These are phyloP conservation scores for Pichia nakasei DNA, from an alignment of 805 yeast species.

Conservation along the genomic window DNA sequence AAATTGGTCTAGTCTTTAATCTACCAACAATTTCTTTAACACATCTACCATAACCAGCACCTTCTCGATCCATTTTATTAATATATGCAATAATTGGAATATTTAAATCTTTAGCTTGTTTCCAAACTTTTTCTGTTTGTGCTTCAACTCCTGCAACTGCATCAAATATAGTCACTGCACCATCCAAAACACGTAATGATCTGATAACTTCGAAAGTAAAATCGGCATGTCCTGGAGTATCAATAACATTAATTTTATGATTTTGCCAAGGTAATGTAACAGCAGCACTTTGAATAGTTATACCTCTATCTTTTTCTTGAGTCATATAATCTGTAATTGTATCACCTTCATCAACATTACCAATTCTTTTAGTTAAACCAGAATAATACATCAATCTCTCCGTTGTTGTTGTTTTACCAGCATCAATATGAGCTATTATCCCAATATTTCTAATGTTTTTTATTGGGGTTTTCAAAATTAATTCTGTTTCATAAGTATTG, in stretches of 20 bases:
- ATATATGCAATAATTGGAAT: slow-evolving; percentile 77
- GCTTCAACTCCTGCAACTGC: slow-evolving; percentile 98
- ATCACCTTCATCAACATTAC: slow-evolving; percentile 94
- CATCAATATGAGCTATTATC: slow-evolving; percentile 97
- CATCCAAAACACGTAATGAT: slow-evolving; percentile 85
- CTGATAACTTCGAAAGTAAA: slow-evolving; percentile 91
- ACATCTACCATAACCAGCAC: slow-evolving; percentile 90
- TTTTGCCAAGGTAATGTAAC: slow-evolving; percentile 77
- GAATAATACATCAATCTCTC: slow-evolving; percentile 90
- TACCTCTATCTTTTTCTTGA: slow-evolving; percentile 87
- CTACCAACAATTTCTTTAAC: slow-evolving; percentile 75
- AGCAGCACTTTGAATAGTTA: slow-evolving; percentile 95
- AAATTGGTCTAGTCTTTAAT: slow-evolving; percentile 61
- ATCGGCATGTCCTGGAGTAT: slow-evolving; percentile 98
- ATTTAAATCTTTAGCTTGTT: slow-evolving; percentile 56
- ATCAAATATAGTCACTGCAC: slow-evolving; percentile 87
- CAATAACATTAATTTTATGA: slow-evolving; percentile 75
- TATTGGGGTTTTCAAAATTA: slow-evolving; percentile 17
- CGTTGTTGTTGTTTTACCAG: slow-evolving; percentile 97
- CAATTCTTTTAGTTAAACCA: slow-evolving; percentile 72
- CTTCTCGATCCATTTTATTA: slow-evolving; percentile 94
- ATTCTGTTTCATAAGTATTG: slow-evolving; percentile 11
- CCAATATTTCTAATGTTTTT: slow-evolving; percentile 75
- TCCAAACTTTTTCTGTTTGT: slow-evolving; percentile 96
- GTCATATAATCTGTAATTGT: slow-evolving; percentile 90